Conservation (phyloP, 805 yeast genomes). For the Tetrapisispora namnaoensis region DNA sequence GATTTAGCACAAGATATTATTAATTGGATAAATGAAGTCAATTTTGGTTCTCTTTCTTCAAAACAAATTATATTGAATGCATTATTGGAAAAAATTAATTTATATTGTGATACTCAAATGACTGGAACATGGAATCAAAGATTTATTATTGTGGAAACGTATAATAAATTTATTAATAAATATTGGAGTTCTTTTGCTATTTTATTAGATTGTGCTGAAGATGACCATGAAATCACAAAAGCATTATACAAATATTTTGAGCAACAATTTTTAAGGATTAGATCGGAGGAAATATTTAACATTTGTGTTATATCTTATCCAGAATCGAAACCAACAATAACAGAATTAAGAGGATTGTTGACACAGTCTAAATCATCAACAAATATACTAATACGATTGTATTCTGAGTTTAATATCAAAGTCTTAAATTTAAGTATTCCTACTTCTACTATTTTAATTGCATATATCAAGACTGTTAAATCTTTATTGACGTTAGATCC, state of each 20-base stretch:
- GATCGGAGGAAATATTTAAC: constrained; percentile 50
- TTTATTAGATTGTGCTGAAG: constrained; percentile 17
- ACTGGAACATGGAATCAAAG: constrained; percentile 12
- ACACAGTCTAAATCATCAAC: constrained; percentile 24
- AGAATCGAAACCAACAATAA: constrained; percentile 40
- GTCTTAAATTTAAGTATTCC: constrained; percentile 73
- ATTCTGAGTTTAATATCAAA: constrained; percentile 13
- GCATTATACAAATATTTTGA: constrained; percentile 20
- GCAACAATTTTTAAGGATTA: constrained; percentile 26
- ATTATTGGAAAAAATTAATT: constrained; percentile 13
- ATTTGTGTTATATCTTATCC: constrained; percentile 47
- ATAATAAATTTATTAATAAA: constrained; percentile 17
- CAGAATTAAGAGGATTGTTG: constrained; percentile 49
- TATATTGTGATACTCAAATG: constrained; percentile 15
- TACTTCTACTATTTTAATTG: constrained; percentile 60
- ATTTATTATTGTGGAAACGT: constrained; percentile 20
- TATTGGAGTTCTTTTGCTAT: constrained; percentile 21
- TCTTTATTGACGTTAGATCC: constrained; percentile 76
- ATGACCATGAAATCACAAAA: constrained; percentile 21
- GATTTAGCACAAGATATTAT: constrained; percentile 14
- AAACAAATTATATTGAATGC: constrained; percentile 16
- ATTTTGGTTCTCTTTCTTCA: constrained; percentile 8
- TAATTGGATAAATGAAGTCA: constrained; percentile 19
- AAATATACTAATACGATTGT: constrained; percentile 11
- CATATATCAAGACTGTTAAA: constrained; percentile 61